Conservation (phyloP, 345 rosid genomes). For the Raphanus sativus region DNA sequence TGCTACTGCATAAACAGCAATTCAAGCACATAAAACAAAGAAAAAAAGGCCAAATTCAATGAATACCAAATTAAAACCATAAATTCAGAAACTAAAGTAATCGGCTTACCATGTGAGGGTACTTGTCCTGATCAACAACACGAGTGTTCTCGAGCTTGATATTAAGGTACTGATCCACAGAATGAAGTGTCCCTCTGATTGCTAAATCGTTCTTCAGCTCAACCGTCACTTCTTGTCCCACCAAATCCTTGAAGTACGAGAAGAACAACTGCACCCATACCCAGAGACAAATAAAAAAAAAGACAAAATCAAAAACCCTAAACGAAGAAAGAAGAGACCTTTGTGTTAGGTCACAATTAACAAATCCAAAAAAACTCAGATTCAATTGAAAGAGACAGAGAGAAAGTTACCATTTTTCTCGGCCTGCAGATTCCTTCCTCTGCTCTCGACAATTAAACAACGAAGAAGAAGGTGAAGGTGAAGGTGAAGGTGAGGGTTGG, state of each 20-base stretch:
- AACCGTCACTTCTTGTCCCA: constrained; percentile 98
- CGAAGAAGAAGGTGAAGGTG: not conserved
- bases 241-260: constrained; percentile 99
- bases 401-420: constrained; percentile 30
- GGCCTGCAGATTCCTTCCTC: constrained; percentile 8
- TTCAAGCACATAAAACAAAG: not conserved
- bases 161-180: constrained; percentile 98
- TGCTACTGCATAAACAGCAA: not conserved
- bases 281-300: not conserved
- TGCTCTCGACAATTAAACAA: constrained; percentile 25
- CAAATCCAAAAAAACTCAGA: not conserved
- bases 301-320: constrained; percentile 4
- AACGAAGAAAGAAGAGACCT: constrained; percentile 12
- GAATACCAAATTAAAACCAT: constrained; percentile 9
- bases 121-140: constrained; percentile 98
- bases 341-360: constrained; percentile 9
- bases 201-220: constrained; percentile 99
- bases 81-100: not conserved
- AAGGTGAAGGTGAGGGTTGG: not conserved
- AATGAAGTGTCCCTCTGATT: constrained; percentile 96
- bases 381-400: not conserved
- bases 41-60: too few relatives aligned
- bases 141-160: constrained; percentile 99
- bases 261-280: constrained; percentile 91
- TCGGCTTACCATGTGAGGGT: constrained; percentile 89